Evolutionary conservation across 805 yeast genomes (phyloP).

Genomic region (Torulaspora maleeae): DNA sequence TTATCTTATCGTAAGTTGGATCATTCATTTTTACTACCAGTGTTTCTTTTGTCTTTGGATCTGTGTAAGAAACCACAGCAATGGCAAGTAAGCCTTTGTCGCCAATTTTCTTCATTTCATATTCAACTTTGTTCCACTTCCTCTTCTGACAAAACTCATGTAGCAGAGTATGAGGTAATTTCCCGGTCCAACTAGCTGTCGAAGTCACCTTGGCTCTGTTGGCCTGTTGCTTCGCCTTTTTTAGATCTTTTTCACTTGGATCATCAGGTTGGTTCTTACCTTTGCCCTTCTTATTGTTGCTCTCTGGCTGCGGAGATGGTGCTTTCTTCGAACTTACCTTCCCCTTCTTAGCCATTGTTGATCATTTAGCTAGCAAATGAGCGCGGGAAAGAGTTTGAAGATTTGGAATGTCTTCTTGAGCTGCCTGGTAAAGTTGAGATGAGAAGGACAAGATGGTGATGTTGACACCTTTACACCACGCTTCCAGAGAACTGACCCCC

Average conservation of each 20-base stretch:
- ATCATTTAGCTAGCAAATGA: background rate
- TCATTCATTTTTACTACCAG: slow-evolving; percentile 53
- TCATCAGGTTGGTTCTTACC: slow-evolving; percentile 18
- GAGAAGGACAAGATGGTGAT: background rate
- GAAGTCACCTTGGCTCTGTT: slow-evolving; percentile 53
- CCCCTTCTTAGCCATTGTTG: slow-evolving; percentile 24
- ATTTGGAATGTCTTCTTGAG: background rate
- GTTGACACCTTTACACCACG: background rate
- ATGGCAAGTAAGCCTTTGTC: slow-evolving; percentile 59
- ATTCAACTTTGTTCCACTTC: slow-evolving; percentile 84
- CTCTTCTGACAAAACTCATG: slow-evolving; percentile 84
- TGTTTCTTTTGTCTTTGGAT: slow-evolving; percentile 74
- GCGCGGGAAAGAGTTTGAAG: no score
- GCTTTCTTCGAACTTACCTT: slow-evolving; percentile 11
- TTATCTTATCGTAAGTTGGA: slow-evolving; percentile 39
- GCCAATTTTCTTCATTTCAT: slow-evolving; percentile 56
- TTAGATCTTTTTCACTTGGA: slow-evolving; percentile 13
- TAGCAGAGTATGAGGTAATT: slow-evolving; percentile 77
- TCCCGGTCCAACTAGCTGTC: slow-evolving; percentile 88
- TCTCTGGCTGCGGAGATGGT: slow-evolving; percentile 6
- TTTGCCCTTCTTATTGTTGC: slow-evolving; percentile 23
- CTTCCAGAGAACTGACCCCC: background rate
- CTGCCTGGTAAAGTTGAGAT: background rate
- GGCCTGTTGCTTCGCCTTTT: slow-evolving; percentile 30
- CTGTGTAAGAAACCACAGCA: slow-evolving; percentile 61